A percentile compares a stretch with the other conserved stretches of the same genome.
These are phyloP conservation scores for Eruca vesicaria DNA, from an alignment of 441 rosid genomes.

Conservation along the genomic window DNA sequence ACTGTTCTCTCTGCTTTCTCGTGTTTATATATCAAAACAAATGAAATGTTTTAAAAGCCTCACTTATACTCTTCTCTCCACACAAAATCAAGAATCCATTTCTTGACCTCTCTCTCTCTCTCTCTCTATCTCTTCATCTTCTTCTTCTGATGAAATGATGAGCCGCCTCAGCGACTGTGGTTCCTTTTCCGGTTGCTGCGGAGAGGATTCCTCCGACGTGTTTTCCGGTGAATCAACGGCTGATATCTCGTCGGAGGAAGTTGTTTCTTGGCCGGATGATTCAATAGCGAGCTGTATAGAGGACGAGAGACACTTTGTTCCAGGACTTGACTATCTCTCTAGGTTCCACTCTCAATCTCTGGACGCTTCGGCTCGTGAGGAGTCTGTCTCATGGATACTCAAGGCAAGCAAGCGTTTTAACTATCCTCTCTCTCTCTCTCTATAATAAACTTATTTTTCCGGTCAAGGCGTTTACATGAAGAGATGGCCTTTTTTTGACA, in stretches of 20 bases:
- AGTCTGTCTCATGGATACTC: conserved; percentile 95
- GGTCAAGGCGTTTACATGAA: conserved; percentile 15
- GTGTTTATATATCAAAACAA: conserved; percentile 62
- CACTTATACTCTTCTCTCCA: conserved; percentile 19
- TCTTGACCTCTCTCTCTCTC: background rate
- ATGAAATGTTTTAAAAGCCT: conserved; percentile 36
- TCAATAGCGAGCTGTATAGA: conserved; percentile 70
- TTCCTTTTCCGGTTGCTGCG: conserved; percentile 25
- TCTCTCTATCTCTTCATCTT: too few species aligned
- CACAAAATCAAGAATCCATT: background rate
- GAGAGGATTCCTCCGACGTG: conserved; percentile 56
- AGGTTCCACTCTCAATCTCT: conserved; percentile 68
- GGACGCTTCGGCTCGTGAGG: conserved; percentile 80
- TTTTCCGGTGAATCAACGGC: conserved; percentile 58
- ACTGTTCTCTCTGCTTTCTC: conserved; percentile 31
- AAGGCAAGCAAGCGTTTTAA: conserved; percentile 53
- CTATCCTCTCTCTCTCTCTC: background rate
- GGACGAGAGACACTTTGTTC: conserved; percentile 78
- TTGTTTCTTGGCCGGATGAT: conserved; percentile 56
- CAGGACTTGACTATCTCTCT: conserved; percentile 79
- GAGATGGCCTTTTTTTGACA: background rate
- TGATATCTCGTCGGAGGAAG: conserved; percentile 60
- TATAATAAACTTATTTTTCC: background rate
- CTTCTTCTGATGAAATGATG: conserved; percentile 38
- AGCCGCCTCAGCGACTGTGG: conserved; percentile 6